Base-by-base conservation (phyloP, 1,284 basidiomycete species). In the Cryptococcus wingfieldii region DNA sequence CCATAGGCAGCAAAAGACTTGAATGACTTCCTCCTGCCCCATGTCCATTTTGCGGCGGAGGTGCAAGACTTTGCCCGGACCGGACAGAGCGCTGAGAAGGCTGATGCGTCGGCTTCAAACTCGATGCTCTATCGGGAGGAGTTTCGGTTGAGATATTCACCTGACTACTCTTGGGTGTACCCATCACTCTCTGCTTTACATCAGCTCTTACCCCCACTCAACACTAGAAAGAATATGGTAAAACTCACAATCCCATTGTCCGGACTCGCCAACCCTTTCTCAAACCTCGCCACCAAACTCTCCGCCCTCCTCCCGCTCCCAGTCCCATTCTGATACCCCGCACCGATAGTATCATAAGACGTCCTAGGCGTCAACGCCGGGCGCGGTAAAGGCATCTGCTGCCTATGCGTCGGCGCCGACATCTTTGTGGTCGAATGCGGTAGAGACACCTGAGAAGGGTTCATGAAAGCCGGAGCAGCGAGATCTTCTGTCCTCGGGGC, bases 201-300 rank as follows among this genome's bases (percentile, higher is more conserved):
- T 31, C 42, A 16, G 14, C 18, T n/a, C 38, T 42, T 4, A 51
- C 41, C 16, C 46, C 27, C 1, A 49, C 47, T 23, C 39, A 53
- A 4, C 52, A 51, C 23, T 38, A 39, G 12, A 53, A 14, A 39
- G 45, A 58, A 5, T 49, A 45, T 13, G 38, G 23, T 23, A 23
- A 23, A 51, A 50, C 61, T 66, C 7, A 60, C 44, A 0, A 67
- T 34, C 13, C 48, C 19, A 50, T 38, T 67, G 5, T 68, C 47
- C 31, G 68, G 66, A 45, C 68, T 67, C 56, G 53, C 59, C 16
- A 50, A 10, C 6, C 31, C 57, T 10, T 64, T 65, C 47, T 68
- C 65, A 53, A 70, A 70, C 19, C 60, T 50, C 19, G 63, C 57
- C 12, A 55, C 60, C 16, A 69, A 47, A 38, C 54, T 62, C 10